Base-by-base conservation (phyloP, 2,329 filamentous ascomycete genomes). In the Metarhizium album region DNA sequence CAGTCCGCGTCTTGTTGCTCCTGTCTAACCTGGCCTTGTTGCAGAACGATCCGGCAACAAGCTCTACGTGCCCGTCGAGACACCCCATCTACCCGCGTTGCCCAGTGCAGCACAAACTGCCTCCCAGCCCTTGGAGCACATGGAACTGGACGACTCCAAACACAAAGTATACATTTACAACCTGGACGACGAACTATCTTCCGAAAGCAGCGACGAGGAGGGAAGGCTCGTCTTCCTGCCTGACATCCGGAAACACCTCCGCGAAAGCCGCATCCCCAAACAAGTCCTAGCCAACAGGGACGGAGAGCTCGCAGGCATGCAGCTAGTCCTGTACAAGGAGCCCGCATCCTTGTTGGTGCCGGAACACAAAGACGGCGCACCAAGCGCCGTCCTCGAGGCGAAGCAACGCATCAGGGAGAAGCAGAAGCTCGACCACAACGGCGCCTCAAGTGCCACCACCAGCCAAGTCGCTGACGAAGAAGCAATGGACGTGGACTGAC, bases 161-260 rank as follows among this genome's bases (percentile, higher is more conserved):
- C 77, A 95, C 70, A 87, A 86, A 62, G 82, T 96, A 53, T 96
- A 93, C 74, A 90, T 98, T 59, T 84, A 90, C 72, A 83, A 94
- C 67, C 75, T 98, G 9, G 90, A 95, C 63, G 86, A 86, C 59
- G 91, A 97, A 69, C 78, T 97, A 31, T 84, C 84, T 14, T 72
- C 71, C 7, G 69, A 68, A 53, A 67, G 58, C 57, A 64, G 67
- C 13, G 55, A 54, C 51, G 74, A 77, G 54, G 73, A 79, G 22
- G 76, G 78, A 57, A 77, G 73, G 57, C 77, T 94, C 45, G 75
- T 90, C 62, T 90, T 96, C 71, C 76, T 95, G 1, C 83, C 89
- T 0, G 87, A 94, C 63, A 86, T 97, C 50, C 85, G 91, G 64
- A 88, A 86, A 68, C 85, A 87, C 63, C 75, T 97, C 48, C 76